A percentile compares a stretch with the other conserved stretches of the same genome.
phyloP scores from a whole-genome alignment of 208 protist species.

The Crithidia thermophila region DNA sequence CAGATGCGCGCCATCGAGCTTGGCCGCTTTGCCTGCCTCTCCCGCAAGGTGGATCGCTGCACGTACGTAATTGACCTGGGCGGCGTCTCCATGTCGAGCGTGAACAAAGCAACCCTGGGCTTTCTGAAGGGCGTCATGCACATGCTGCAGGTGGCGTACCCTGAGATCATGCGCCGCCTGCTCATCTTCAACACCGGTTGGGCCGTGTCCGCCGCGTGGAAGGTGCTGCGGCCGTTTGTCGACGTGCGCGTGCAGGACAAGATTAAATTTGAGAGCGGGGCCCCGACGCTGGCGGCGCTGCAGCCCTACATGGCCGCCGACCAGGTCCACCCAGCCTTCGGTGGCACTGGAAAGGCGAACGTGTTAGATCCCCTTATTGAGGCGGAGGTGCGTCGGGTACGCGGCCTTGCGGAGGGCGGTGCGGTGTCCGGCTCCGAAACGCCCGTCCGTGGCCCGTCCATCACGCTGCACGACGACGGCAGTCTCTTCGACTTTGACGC shows the following conservation, averaged over 20 bases:
- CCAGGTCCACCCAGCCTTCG: conserved; percentile 54
- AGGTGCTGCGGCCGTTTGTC: conserved; percentile 71
- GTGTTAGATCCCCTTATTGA: conserved; percentile 36
- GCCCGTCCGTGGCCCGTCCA: not conserved
- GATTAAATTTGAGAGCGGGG: conserved; percentile 65
- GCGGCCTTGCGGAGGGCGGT: not conserved
- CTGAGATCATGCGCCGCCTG: conserved; percentile 76
- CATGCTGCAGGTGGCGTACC: conserved; percentile 80
- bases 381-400: conserved; percentile 37
- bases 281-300: conserved; percentile 46
- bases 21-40: conserved; percentile 46
- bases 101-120: conserved; percentile 52
- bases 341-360: conserved; percentile 45
- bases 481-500: conserved; percentile 20
- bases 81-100: conserved; percentile 59
- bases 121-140: conserved; percentile 57
- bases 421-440: not conserved
- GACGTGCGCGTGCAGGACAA: conserved; percentile 79
- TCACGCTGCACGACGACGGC: not conserved
- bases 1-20: conserved; percentile 75
- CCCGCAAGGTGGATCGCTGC: conserved; percentile 55
- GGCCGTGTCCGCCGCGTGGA: conserved; percentile 78
- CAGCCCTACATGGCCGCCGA: conserved; percentile 48
- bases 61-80: conserved; percentile 79
- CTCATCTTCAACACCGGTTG: conserved; percentile 84